These are phyloP conservation scores for Maudiozyma bulderi DNA, from an alignment of 805 yeast species.

Conservation along the genomic window DNA sequence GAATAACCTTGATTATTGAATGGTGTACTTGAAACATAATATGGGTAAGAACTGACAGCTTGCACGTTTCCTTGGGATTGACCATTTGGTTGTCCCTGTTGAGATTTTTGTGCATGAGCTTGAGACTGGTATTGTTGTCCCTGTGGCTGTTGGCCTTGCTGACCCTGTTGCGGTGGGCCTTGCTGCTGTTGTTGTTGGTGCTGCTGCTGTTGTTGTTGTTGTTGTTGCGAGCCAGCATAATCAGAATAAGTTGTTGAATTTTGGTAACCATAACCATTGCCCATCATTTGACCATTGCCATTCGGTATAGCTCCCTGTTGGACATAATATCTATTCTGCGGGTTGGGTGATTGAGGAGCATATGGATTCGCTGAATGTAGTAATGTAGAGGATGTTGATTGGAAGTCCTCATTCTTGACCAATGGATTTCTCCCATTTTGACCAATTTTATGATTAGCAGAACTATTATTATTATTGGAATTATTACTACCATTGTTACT, in stretches of 20 bases:
- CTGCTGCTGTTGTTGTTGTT: conserved; percentile 3
- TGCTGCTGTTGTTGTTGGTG: conserved; percentile 7
- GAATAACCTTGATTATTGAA: conserved; percentile 1
- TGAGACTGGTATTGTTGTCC: conserved; percentile 2
- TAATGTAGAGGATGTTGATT: conserved; percentile 1
- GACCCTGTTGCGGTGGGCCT: conserved; percentile 1
- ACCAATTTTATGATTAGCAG: no score
- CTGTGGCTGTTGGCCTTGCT: conserved; percentile 10
- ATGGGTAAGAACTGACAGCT: conserved; percentile 2
- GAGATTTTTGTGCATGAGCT: conserved; percentile 10
- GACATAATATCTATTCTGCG: conserved; percentile 6
- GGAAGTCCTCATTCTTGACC: conserved; percentile 6
- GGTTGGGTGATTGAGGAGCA: conserved; percentile 5
- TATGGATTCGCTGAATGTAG: conserved; percentile 3
- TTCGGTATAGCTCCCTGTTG: neutral
- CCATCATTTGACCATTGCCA: neutral
- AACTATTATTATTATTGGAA: no score
- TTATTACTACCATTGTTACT: conserved; percentile 3
- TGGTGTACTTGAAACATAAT: neutral
- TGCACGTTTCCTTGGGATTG: conserved; percentile 1
- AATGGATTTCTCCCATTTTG: conserved; percentile 1
- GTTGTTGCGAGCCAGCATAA: conserved; percentile 4
- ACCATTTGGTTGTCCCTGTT: neutral
- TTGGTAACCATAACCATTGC: neutral
- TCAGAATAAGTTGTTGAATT: conserved; percentile 2